Conservation (phyloP, 2,329 filamentous ascomycete species). For the Microdochium bolleyi region DNA sequence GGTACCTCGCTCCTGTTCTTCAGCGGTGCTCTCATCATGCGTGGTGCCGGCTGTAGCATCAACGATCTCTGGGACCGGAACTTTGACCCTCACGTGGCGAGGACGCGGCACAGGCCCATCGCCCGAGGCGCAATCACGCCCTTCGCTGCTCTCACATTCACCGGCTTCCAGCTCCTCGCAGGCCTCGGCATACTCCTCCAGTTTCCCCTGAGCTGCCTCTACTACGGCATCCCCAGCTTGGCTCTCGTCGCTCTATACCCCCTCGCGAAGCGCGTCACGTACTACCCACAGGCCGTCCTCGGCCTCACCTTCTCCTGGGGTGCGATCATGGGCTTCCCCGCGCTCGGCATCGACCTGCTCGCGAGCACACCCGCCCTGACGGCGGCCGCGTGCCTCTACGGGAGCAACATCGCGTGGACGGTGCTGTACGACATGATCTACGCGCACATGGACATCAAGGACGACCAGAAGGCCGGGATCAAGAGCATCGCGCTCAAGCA, state of each 20-base stretch:
- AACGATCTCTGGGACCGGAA: slow-evolving; percentile 90
- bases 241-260: slow-evolving; percentile 70
- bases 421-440: slow-evolving; percentile 90
- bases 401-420: slow-evolving; percentile 78
- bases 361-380: slow-evolving; percentile 52
- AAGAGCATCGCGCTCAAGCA: slow-evolving; percentile 82
- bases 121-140: slow-evolving; percentile 71
- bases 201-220: slow-evolving; percentile 66
- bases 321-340: slow-evolving; percentile 80
- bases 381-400: slow-evolving; percentile 63
- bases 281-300: slow-evolving; percentile 79
- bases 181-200: slow-evolving; percentile 70
- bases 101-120: slow-evolving; percentile 72
- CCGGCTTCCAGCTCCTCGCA: slow-evolving; percentile 63
- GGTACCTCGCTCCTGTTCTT: slow-evolving; percentile 64
- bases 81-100: slow-evolving; percentile 70
- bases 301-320: slow-evolving; percentile 87
- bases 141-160: slow-evolving; percentile 63
- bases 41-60: slow-evolving; percentile 79
- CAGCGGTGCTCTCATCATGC: slow-evolving; percentile 73
- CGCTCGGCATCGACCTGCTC: slow-evolving; percentile 70
- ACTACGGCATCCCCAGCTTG: slow-evolving; percentile 69
- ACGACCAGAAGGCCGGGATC: slow-evolving; percentile 79
- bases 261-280: slow-evolving; percentile 75
- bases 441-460: slow-evolving; percentile 83